phyloP scores from a whole-genome alignment of 1,139 yeast species.

The Zygosaccharomyces pseudobailii region DNA sequence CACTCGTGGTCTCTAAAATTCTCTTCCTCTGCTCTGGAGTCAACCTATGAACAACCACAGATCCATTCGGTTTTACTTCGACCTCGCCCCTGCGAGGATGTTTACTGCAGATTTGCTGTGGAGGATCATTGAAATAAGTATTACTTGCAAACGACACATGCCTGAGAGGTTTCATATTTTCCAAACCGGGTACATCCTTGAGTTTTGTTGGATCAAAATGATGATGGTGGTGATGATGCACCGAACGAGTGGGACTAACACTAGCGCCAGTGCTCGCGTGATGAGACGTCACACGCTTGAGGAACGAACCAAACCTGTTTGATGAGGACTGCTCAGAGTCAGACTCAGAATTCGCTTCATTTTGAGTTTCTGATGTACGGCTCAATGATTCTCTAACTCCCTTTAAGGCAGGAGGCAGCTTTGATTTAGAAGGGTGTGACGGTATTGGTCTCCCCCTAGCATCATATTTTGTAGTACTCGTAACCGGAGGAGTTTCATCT shows the following conservation, averaged over 20 bases:
- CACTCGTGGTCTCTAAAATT: slow-evolving; percentile 49
- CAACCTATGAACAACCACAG: slow-evolving; percentile 55
- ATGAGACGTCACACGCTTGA: slow-evolving; percentile 32
- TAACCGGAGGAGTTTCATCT: background rate
- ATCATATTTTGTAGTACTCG: slow-evolving; percentile 26
- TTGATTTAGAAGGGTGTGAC: slow-evolving; percentile 43
- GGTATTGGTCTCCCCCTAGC: slow-evolving; percentile 43
- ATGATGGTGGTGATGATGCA: slow-evolving; percentile 5
- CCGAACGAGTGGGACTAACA: slow-evolving; percentile 10
- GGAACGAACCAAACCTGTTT: slow-evolving; percentile 31
- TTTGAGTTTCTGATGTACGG: background rate
- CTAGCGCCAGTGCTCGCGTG: slow-evolving; percentile 11
- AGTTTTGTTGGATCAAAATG: slow-evolving; percentile 20
- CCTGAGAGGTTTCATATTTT: slow-evolving; percentile 46
- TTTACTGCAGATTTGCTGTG: slow-evolving; percentile 64
- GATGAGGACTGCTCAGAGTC: slow-evolving; percentile 26
- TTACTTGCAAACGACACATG: slow-evolving; percentile 70
- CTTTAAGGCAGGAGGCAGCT: slow-evolving; percentile 44
- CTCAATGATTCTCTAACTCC: slow-evolving; percentile 10
- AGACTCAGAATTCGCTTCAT: slow-evolving; percentile 5
- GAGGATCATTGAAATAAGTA: slow-evolving; percentile 68
- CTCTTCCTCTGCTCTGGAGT: slow-evolving; percentile 57
- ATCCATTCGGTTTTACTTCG: slow-evolving; percentile 57
- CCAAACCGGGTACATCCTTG: slow-evolving; percentile 38
- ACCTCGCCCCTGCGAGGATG: slow-evolving; percentile 68